Evolutionary conservation across 768 basidiomycete genomes (phyloP).

Genomic region (Polyporus arcularius): DNA sequence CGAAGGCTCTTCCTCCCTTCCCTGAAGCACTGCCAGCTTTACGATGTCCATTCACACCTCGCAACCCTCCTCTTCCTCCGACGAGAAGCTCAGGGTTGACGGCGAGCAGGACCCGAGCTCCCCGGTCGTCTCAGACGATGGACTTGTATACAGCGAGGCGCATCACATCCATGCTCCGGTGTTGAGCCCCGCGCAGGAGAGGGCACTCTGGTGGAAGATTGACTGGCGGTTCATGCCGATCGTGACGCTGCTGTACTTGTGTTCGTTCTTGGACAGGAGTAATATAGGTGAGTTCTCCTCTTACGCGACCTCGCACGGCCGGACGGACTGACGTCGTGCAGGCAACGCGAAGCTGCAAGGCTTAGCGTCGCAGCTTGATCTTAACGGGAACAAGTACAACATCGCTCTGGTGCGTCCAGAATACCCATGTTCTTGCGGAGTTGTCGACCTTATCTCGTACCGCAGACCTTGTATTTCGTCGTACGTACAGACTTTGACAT

Average conservation of each 20-base stretch:
- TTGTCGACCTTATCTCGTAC: too few relatives aligned
- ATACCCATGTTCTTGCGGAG: too few relatives aligned
- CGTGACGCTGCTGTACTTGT: conserved; percentile 28
- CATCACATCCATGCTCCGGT: conserved; percentile 29
- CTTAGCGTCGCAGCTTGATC: conserved; percentile 50
- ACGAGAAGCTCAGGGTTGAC: too few relatives aligned
- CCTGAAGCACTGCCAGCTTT: too few relatives aligned
- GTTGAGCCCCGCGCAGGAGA: conserved; percentile 33
- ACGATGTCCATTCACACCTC: too few relatives aligned
- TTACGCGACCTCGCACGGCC: too few relatives aligned
- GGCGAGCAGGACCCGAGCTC: too few relatives aligned
- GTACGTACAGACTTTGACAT: conserved; percentile 53
- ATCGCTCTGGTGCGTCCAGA: conserved; percentile 50
- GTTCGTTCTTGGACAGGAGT: conserved; percentile 28
- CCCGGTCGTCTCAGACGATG: too few relatives aligned
- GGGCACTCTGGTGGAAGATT: conserved; percentile 29
- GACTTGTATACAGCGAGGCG: not conserved
- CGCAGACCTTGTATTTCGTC: not conserved
- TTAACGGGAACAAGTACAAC: conserved; percentile 61
- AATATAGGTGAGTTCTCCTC: conserved; percentile 22
- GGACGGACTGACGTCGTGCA: conserved; percentile 53
- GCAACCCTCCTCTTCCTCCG: too few relatives aligned
- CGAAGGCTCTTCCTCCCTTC: too few relatives aligned
- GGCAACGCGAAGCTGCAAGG: conserved; percentile 39
- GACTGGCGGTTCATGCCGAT: conserved; percentile 33